Conservation (phyloP, 495 filamentous ascomycete species). For the Podospora pseudocomata region DNA sequence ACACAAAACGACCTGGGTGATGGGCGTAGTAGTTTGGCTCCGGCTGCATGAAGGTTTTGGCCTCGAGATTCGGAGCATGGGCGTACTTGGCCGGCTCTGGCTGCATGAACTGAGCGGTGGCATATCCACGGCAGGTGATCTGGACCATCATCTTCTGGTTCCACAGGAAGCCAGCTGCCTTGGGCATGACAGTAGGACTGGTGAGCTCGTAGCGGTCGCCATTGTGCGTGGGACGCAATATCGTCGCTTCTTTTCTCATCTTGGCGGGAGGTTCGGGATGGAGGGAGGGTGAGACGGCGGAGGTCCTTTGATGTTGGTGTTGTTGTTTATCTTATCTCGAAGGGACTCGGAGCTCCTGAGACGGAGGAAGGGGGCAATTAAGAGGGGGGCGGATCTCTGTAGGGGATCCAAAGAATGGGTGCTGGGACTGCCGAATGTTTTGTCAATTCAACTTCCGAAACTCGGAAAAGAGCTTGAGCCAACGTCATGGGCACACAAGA, state of each 20-base stretch:
- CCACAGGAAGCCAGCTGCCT: conserved; percentile 56
- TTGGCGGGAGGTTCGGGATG: conserved; percentile 12
- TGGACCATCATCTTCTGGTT: conserved; percentile 61
- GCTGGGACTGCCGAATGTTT: conserved; percentile 7
- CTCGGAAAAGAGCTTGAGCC: conserved; percentile 16
- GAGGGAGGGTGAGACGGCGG: neutral
- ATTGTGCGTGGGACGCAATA: conserved; percentile 46
- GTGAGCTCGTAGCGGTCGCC: conserved; percentile 54
- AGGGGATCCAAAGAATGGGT: neutral
- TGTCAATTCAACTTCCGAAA: conserved; percentile 8
- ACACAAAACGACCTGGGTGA: conserved; percentile 57
- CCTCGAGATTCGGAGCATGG: conserved; percentile 54
- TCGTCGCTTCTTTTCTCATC: conserved; percentile 29
- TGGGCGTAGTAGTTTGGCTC: conserved; percentile 58
- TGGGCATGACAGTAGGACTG: conserved; percentile 54
- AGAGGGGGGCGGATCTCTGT: neutral
- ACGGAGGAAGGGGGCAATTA: neutral
- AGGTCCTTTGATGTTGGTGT: conserved; percentile 13
- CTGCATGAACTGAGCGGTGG: conserved; percentile 58
- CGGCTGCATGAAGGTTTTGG: conserved; percentile 58
- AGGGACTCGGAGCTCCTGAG: neutral
- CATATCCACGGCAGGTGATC: conserved; percentile 54
- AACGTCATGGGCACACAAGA: conserved; percentile 21
- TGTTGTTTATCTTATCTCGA: conserved; percentile 5
- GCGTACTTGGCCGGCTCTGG: conserved; percentile 57